Conservation (phyloP, 257 asterid genomes). For the Cinchona pubescens region DNA sequence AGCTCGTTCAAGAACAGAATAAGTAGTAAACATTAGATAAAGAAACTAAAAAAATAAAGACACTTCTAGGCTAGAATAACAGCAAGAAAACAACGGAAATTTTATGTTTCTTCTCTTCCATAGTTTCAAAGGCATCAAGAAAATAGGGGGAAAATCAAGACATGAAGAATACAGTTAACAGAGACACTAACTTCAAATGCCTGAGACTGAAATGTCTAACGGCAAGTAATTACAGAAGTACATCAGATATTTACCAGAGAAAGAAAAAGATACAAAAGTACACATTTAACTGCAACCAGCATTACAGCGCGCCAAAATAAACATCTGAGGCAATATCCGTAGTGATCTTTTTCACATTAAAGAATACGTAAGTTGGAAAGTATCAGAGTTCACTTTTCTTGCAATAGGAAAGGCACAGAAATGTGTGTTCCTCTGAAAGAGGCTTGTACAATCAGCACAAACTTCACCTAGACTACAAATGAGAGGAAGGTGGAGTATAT, state of each 20-base stretch:
- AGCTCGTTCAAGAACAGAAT: no score
- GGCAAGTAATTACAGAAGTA: not conserved
- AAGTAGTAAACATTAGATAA: not conserved
- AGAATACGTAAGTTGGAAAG: slow-evolving; percentile 23
- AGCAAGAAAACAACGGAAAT: not conserved
- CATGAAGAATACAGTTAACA: no score
- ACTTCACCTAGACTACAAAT: slow-evolving; percentile 28
- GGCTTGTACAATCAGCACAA: slow-evolving; percentile 1
- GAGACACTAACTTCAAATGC: not conserved
- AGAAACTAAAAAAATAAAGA: not conserved
- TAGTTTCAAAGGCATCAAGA: no score
- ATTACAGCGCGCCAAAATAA: slow-evolving; percentile 22
- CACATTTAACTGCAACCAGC: slow-evolving; percentile 8
- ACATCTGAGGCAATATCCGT: slow-evolving; percentile 17
- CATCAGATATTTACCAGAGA: not conserved
- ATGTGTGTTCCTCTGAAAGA: not conserved
- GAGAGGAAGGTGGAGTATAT: slow-evolving; percentile 1
- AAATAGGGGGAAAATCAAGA: no score
- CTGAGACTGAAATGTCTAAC: not conserved
- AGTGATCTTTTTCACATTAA: slow-evolving; percentile 30
- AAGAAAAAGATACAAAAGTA: not conserved
- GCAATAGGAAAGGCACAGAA: slow-evolving; percentile 13
- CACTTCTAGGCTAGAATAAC: not conserved
- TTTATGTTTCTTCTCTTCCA: no score
- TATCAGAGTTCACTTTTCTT: slow-evolving; percentile 8